These are phyloP conservation scores for Dothideomycetes sp. DNA, from an alignment of 2,329 filamentous ascomycete genomes.

Conservation along the genomic window DNA sequence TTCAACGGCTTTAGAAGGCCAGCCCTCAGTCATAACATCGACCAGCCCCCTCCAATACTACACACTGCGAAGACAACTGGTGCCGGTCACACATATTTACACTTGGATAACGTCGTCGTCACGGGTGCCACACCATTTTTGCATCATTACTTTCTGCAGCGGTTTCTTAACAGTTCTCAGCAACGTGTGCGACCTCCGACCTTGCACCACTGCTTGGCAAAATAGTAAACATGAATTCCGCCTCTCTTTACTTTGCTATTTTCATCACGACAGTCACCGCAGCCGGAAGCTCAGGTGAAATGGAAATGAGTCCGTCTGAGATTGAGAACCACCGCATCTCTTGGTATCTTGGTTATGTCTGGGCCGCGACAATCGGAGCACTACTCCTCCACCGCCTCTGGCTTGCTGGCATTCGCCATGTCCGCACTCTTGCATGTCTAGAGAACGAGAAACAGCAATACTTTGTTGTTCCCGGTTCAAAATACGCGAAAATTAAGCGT, in stretches of 20 bases:
- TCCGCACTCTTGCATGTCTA: conserved; percentile 64
- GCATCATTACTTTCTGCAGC: background rate
- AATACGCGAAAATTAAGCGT: conserved; percentile 33
- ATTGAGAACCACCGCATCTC: conserved; percentile 20
- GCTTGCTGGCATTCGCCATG: conserved; percentile 51
- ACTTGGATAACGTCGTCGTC: too few relatives aligned
- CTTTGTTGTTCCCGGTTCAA: conserved; percentile 54
- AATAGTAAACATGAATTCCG: background rate
- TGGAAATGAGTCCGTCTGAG: too few relatives aligned
- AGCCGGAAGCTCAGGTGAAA: too few relatives aligned
- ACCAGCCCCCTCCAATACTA: background rate
- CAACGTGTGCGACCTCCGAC: too few relatives aligned
- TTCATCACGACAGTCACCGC: too few relatives aligned
- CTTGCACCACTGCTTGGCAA: too few relatives aligned
- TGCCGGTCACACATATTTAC: background rate
- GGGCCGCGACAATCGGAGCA: conserved; percentile 50
- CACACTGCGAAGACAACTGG: background rate
- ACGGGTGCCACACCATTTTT: too few relatives aligned
- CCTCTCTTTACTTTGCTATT: too few relatives aligned
- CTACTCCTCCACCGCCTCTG: conserved; percentile 58
- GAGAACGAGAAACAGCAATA: conserved; percentile 62
- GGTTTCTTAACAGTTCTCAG: too few relatives aligned
- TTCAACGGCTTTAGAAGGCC: background rate
- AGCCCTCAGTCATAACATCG: background rate
- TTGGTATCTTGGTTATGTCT: conserved; percentile 32